phyloP scores from a whole-genome alignment of 2,329 filamentous ascomycete species.

The Botrytis tulipae region DNA sequence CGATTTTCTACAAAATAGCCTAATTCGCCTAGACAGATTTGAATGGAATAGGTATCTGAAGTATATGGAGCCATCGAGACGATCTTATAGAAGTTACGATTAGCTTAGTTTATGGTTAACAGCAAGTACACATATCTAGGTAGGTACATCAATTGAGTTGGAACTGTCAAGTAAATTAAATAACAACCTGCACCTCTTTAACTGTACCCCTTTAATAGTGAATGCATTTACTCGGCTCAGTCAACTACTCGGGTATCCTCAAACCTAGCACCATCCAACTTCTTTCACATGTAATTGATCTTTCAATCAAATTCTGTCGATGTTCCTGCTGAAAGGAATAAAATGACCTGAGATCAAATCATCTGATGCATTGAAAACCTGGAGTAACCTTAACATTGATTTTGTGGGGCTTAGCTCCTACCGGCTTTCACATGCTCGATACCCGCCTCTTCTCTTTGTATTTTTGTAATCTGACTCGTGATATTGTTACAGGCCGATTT shows the following conservation, averaged over 20 bases:
- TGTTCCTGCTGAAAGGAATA: not conserved
- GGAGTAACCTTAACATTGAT: not conserved
- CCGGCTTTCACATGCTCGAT: slow-evolving; percentile 21
- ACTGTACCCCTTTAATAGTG: not conserved
- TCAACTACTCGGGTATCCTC: not conserved
- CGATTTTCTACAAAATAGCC: not conserved
- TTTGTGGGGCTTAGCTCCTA: slow-evolving; percentile 19
- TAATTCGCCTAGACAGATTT: not conserved
- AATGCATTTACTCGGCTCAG: not conserved
- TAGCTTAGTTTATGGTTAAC: not conserved
- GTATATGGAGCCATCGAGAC: not conserved
- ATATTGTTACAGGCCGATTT: not conserved
- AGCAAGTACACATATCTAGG: not conserved
- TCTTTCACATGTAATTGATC: not conserved
- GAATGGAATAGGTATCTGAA: not conserved
- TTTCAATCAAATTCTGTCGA: not conserved
- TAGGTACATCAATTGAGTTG: not conserved
- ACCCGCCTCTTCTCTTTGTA: slow-evolving; percentile 6
- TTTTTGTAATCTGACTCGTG: not conserved
- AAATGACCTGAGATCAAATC: slow-evolving; percentile 10
- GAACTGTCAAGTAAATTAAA: not conserved
- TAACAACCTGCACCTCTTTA: not conserved
- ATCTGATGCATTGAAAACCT: slow-evolving; percentile 18
- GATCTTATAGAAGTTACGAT: not conserved
- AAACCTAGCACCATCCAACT: not conserved